These are phyloP conservation scores for Amanita muscaria DNA, from an alignment of 768 basidiomycete genomes.

Conservation along the genomic window DNA sequence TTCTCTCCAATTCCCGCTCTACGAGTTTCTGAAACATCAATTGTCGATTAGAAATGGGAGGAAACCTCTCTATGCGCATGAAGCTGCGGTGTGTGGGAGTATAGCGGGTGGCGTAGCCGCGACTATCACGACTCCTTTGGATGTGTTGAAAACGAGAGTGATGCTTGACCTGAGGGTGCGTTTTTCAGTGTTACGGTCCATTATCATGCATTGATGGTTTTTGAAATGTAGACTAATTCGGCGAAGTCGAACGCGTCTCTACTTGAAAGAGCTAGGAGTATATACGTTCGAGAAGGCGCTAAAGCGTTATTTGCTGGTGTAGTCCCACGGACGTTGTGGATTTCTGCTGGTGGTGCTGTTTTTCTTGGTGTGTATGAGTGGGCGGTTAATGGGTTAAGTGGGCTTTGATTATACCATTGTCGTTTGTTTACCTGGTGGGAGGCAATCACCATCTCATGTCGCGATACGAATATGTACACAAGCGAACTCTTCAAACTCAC, in stretches of 20 bases:
- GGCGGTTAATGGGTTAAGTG: slow-evolving; percentile 16
- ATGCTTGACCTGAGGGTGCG: slow-evolving; percentile 85
- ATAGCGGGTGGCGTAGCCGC: slow-evolving; percentile 88
- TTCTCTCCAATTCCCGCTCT: slow-evolving; percentile 91
- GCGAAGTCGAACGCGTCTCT: slow-evolving; percentile 53
- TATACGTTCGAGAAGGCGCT: slow-evolving; percentile 64
- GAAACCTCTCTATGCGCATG: slow-evolving; percentile 51
- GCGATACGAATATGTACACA: too few relatives aligned
- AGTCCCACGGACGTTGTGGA: slow-evolving; percentile 91
- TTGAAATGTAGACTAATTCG: too few relatives aligned
- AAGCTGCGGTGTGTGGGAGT: slow-evolving; percentile 85
- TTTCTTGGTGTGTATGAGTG: slow-evolving; percentile 97
- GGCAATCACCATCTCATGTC: too few relatives aligned
- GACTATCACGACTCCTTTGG: slow-evolving; percentile 85
- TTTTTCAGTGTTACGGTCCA: too few relatives aligned
- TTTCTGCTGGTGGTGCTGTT: slow-evolving; percentile 92
- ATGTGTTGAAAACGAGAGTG: slow-evolving; percentile 93
- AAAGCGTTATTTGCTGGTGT: slow-evolving; percentile 78
- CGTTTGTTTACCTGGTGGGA: too few relatives aligned
- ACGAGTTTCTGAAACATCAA: slow-evolving; percentile 74
- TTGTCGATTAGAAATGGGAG: slow-evolving; percentile 47
- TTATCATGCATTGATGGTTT: too few relatives aligned
- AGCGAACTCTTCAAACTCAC: too few relatives aligned
- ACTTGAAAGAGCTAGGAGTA: slow-evolving; percentile 46
- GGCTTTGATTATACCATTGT: too few relatives aligned